Percentiles rank a stretch among this genome's conserved stretches.
These are phyloP conservation scores for Nigrograna mackinnonii DNA, from an alignment of 2,329 filamentous ascomycete species.

Conservation along the genomic window DNA sequence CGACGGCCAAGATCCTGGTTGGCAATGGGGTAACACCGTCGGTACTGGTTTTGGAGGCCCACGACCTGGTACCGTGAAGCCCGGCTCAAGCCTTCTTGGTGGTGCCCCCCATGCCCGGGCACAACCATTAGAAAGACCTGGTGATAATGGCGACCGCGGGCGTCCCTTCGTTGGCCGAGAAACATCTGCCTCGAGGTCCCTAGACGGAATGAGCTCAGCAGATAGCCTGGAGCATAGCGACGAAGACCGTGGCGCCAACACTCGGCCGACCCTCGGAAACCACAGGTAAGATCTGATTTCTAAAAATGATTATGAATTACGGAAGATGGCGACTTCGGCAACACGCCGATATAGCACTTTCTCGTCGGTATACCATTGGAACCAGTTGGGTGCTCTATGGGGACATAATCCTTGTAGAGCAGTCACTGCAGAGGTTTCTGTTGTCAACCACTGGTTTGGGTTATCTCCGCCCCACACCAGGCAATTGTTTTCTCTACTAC, in stretches of 20 bases:
- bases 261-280: constrained; percentile 42
- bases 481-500: neutral
- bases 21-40: constrained; percentile 64
- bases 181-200: constrained; percentile 41
- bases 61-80: constrained; percentile 48
- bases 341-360: no score
- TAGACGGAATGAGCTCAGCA: constrained; percentile 39
- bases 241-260: constrained; percentile 37
- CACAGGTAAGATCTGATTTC: constrained; percentile 48
- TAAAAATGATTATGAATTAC: no score
- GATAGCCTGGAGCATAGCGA: constrained; percentile 37
- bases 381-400: no score
- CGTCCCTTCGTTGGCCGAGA: constrained; percentile 40
- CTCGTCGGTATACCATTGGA: no score
- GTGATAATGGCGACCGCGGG: constrained; percentile 31
- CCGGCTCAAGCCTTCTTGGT: constrained; percentile 51
- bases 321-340: no score
- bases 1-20: constrained; percentile 63
- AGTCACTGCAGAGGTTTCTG: no score
- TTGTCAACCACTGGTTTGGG: no score
- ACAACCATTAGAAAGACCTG: constrained; percentile 24
- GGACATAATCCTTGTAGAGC: no score
- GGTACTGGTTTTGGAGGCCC: constrained; percentile 51
- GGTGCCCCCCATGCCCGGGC: constrained; percentile 22
- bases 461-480: no score